phyloP scores from a whole-genome alignment of 305 asterid genomes.

The Solanum hybrid region DNA sequence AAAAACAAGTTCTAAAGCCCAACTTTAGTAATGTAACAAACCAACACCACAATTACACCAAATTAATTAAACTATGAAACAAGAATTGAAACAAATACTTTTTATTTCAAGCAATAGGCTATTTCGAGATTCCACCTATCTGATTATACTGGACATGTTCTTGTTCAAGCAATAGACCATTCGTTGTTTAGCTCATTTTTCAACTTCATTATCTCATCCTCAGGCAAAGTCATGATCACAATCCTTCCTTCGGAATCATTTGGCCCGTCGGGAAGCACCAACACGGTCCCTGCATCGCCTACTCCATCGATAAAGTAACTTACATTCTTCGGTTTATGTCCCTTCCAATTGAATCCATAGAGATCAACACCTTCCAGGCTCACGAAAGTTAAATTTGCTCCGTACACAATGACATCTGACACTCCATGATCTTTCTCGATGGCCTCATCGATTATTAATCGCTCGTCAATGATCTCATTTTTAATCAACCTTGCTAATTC shows the following conservation, averaged over 20 bases:
- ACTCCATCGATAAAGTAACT: slow-evolving; percentile 48
- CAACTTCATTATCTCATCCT: slow-evolving; percentile 36
- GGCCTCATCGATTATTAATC: slow-evolving; percentile 31
- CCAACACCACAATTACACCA: background rate
- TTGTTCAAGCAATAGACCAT: slow-evolving; percentile 24
- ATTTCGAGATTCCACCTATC: too few species aligned
- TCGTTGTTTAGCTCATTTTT: slow-evolving; percentile 37
- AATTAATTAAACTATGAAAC: background rate
- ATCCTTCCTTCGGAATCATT: slow-evolving; percentile 18
- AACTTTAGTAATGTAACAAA: background rate
- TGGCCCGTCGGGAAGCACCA: slow-evolving; percentile 38
- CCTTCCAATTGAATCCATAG: slow-evolving; percentile 41
- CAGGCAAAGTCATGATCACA: slow-evolving; percentile 40
- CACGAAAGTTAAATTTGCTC: slow-evolving; percentile 60
- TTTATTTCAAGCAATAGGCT: background rate
- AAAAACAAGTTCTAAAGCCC: background rate
- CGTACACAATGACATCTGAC: slow-evolving; percentile 52
- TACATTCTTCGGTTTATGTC: slow-evolving; percentile 31
- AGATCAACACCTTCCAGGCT: slow-evolving; percentile 35
- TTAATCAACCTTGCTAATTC: slow-evolving; percentile 39
- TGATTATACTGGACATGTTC: background rate
- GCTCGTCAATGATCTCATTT: slow-evolving; percentile 28
- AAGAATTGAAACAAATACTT: background rate
- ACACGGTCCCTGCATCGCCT: slow-evolving; percentile 52
- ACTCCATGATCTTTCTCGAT: slow-evolving; percentile 39